Evolutionary conservation across 371 early-diverging fungal species (phyloP).

Genomic region (Neoconidiobolus thromboides): DNA sequence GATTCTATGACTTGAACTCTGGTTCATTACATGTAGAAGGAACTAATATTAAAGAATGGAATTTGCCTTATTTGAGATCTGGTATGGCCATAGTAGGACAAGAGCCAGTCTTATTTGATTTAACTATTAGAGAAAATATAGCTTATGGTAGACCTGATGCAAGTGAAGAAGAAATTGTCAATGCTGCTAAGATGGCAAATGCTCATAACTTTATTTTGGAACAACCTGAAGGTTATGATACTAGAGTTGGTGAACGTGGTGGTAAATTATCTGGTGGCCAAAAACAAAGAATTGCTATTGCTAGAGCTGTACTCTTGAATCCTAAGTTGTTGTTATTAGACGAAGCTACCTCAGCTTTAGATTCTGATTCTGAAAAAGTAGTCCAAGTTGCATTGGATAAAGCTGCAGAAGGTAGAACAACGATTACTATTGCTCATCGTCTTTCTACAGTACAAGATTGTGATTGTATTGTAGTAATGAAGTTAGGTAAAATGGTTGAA

Average conservation of each 20-base stretch:
- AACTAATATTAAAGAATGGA: slow-evolving; percentile 34
- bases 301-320: slow-evolving; percentile 57
- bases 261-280: slow-evolving; percentile 47
- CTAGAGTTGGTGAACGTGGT: slow-evolving; percentile 55
- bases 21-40: slow-evolving; percentile 53
- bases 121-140: slow-evolving; percentile 73
- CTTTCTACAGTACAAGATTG: slow-evolving; percentile 55
- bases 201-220: slow-evolving; percentile 52
- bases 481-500: slow-evolving; percentile 58
- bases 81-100: slow-evolving; percentile 73
- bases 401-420: slow-evolving; percentile 42
- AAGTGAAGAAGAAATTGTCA: slow-evolving; percentile 33
- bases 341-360: slow-evolving; percentile 91
- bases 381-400: slow-evolving; percentile 75
- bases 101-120: slow-evolving; percentile 73
- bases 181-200: slow-evolving; percentile 42
- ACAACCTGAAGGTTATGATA: slow-evolving; percentile 56
- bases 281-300: slow-evolving; percentile 49
- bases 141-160: slow-evolving; percentile 24
- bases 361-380: slow-evolving; percentile 71
- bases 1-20: slow-evolving; percentile 42
- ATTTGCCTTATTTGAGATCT: slow-evolving; percentile 35
- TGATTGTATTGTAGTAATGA: slow-evolving; percentile 55
- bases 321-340: slow-evolving; percentile 79
- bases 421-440: slow-evolving; percentile 49